A percentile compares a stretch with the other conserved stretches of the same genome.
Evolutionary conservation across 202 grass and related monocot genomes (phyloP).

Genomic region (Schoenoplectus tabernaemontani): DNA sequence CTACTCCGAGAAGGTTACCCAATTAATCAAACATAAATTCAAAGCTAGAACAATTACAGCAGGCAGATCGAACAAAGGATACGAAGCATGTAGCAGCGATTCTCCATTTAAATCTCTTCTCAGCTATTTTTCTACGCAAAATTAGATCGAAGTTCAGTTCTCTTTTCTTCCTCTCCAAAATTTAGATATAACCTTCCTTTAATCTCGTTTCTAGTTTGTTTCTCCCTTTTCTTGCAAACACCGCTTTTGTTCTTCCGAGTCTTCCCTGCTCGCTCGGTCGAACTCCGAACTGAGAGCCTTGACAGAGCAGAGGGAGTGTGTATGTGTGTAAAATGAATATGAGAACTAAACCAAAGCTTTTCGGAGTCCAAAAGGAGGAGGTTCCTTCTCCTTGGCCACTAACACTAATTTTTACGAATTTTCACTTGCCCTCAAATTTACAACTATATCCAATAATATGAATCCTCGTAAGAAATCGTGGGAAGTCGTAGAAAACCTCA

Average conservation of each 20-base stretch:
- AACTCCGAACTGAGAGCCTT: not conserved
- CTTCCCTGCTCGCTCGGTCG: not conserved
- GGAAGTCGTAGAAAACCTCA: not conserved
- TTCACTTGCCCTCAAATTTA: not conserved
- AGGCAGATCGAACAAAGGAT: constrained; percentile 45
- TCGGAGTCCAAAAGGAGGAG: too few relatives aligned
- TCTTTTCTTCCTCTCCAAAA: not conserved
- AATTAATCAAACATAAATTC: not conserved
- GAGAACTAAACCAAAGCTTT: too few relatives aligned
- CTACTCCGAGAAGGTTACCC: not conserved
- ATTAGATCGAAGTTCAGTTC: not conserved
- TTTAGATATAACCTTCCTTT: not conserved
- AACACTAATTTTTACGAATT: not conserved
- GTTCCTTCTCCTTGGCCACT: too few relatives aligned
- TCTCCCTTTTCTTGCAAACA: not conserved
- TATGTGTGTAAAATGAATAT: too few relatives aligned
- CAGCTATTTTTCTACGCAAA: not conserved
- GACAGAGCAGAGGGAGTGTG: not conserved
- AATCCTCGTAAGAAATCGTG: not conserved
- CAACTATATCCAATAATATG: not conserved
- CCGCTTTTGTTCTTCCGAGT: not conserved
- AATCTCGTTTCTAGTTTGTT: not conserved
- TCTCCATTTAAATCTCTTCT: constrained; percentile 43
- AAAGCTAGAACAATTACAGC: not conserved
- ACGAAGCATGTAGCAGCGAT: constrained; percentile 91